Percentiles rank a stretch among this genome's conserved stretches.
These are phyloP conservation scores for Leishmania tropica DNA, from an alignment of 208 protist genomes.

Conservation along the genomic window DNA sequence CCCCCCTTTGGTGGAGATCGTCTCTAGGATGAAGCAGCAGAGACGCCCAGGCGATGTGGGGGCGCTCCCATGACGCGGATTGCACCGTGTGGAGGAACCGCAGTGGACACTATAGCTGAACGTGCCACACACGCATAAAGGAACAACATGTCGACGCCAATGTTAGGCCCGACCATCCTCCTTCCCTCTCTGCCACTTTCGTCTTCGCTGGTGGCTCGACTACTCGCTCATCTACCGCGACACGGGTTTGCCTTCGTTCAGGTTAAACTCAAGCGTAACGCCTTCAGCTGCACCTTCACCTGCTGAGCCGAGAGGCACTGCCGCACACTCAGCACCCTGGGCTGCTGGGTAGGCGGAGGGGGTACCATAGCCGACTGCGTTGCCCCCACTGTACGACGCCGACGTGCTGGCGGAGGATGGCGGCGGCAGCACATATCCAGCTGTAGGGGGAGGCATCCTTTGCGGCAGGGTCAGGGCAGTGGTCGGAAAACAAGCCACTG, in stretches of 20 bases:
- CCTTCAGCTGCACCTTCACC: background rate
- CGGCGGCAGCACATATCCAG: background rate
- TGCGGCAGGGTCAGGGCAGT: too few species aligned
- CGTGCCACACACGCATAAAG: background rate
- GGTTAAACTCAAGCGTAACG: too few species aligned
- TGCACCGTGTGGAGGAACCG: background rate
- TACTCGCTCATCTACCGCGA: too few species aligned
- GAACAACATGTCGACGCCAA: background rate
- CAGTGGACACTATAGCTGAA: background rate
- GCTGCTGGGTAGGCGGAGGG: background rate
- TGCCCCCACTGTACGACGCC: too few species aligned
- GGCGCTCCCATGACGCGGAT: background rate
- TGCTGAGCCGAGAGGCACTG: too few species aligned
- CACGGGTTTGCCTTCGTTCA: background rate
- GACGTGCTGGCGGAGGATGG: background rate
- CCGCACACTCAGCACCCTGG: background rate
- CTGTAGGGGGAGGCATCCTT: background rate
- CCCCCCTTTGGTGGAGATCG: background rate
- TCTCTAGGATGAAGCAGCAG: background rate
- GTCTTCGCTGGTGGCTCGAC: too few species aligned
- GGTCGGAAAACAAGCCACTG: background rate
- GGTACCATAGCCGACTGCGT: background rate
- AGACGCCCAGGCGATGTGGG: background rate
- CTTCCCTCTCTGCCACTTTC: background rate
- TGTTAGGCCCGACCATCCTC: background rate